A percentile compares a stretch with the other conserved stretches of the same genome.
These are phyloP conservation scores for Dalechampia spathulata DNA, from an alignment of 441 rosid species.

Conservation along the genomic window DNA sequence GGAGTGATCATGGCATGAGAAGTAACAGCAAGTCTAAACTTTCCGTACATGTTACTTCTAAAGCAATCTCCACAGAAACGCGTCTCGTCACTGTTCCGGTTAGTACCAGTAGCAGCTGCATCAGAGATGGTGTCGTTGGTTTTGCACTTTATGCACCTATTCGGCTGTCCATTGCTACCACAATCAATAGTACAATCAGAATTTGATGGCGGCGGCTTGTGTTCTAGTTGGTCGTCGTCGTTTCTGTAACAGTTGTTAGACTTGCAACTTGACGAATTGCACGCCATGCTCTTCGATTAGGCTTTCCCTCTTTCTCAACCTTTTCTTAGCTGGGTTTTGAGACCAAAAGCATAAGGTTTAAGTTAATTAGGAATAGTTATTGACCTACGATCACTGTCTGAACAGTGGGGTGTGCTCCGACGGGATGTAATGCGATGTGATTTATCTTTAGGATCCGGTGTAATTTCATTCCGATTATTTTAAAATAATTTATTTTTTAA, in stretches of 20 bases:
- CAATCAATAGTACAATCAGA: too few species aligned
- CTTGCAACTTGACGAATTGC: conserved; percentile 55
- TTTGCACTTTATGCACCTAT: conserved; percentile 75
- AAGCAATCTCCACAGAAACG: conserved; percentile 72
- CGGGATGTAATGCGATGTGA: too few species aligned
- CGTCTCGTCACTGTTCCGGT: conserved; percentile 40
- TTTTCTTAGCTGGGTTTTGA: too few species aligned
- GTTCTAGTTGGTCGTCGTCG: conserved; percentile 14
- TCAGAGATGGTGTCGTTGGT: conserved; percentile 33
- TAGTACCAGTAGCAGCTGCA: conserved; percentile 12
- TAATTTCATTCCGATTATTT: too few species aligned
- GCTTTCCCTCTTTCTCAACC: not conserved
- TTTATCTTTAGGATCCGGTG: too few species aligned
- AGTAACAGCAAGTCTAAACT: conserved; percentile 78
- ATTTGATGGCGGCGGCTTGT: not conserved
- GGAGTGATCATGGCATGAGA: conserved; percentile 89
- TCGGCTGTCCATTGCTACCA: conserved; percentile 12
- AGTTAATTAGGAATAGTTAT: too few species aligned
- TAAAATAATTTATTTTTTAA: too few species aligned
- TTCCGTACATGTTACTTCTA: conserved; percentile 63
- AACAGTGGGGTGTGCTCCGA: too few species aligned
- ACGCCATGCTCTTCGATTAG: conserved; percentile 41
- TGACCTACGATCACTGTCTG: too few species aligned
- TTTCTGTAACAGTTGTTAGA: conserved; percentile 41
- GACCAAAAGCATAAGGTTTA: too few species aligned